Base-by-base conservation (phyloP, 2,329 filamentous ascomycete species). In the Remersonia thermophila region DNA sequence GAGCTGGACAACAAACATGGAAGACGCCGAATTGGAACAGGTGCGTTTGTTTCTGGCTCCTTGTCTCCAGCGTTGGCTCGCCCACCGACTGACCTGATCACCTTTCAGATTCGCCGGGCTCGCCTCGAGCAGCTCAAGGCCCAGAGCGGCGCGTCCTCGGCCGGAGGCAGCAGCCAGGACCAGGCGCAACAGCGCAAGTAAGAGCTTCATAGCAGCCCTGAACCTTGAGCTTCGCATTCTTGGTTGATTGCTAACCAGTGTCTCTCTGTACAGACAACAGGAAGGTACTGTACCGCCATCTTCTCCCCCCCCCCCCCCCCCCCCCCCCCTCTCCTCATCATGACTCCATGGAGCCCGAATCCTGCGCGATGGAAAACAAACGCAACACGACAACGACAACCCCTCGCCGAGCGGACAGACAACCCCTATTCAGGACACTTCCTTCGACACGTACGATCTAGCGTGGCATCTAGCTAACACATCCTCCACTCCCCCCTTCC, bases 71-170 rank as follows among this genome's bases (percentile, higher is more conserved):
- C 20, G 5, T 9, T 23, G 20, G 20, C 20, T n/a, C n/a, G n/a
- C n/a, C n/a, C n/a, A n/a, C n/a, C n/a, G n/a, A n/a, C n/a, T n/a
- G n/a, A n/a, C n/a, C n/a, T n/a, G n/a, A n/a, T n/a, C n/a, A n/a
- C n/a, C 6, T 12, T 29, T 16, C 53, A 94, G 81, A 95, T 96
- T 56, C 72, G 89, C 56, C 82, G 84, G 60, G 89, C 89, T 52
- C 85, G 91, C 44, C 78, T 95, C 37, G 83, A 89, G 61, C 87
- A 98, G 65, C 80, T 96, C 48, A 91, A 93, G 61, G 72, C 86
- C 51, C 67, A 82, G 60, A 63, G 70, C 45, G 67, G 70, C 45
- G 67, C 66, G 41, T 69, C 67, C 39, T 61, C 31, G 27, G 59
- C 59, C 28, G 60, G 61, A 41, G 66, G 63, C 33, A 59, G 65